phyloP scores from a whole-genome alignment of 2,329 filamentous ascomycete species.

The Penicillium sp. region DNA sequence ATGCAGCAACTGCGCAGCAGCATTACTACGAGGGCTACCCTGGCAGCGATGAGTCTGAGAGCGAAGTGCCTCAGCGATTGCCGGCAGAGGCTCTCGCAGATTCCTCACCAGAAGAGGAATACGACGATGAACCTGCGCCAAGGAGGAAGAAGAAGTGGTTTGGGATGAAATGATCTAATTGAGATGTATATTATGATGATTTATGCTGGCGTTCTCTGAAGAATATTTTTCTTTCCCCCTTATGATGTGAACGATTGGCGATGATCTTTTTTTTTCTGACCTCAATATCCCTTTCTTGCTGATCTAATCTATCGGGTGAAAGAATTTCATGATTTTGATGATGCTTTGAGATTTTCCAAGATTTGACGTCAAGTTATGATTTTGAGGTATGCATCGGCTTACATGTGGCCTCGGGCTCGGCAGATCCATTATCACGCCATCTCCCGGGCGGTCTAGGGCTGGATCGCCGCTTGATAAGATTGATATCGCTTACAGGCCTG shows the following conservation, averaged over 20 bases:
- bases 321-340: not conserved
- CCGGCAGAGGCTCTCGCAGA: slow-evolving; percentile 9
- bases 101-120: slow-evolving; percentile 10
- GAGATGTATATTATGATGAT: slow-evolving; percentile 20
- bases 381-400: not conserved
- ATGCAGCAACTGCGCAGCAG: slow-evolving; percentile 17
- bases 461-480: slow-evolving; percentile 1
- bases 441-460: not conserved
- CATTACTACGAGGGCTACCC: slow-evolving; percentile 23
- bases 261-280: not conserved
- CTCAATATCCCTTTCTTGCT: not conserved
- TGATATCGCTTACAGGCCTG: not conserved
- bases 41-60: slow-evolving; percentile 21
- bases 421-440: slow-evolving; percentile 1
- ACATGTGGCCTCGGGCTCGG: not conserved
- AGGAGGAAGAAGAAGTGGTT: slow-evolving; percentile 39
- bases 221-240: slow-evolving; percentile 5
- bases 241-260: slow-evolving; percentile 11
- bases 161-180: slow-evolving; percentile 14
- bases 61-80: slow-evolving; percentile 16
- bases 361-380: not conserved
- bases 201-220: slow-evolving; percentile 3
- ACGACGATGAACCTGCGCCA: slow-evolving; percentile 20
- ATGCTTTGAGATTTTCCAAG: not conserved
- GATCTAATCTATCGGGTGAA: not conserved